Evolutionary conservation across 2,329 filamentous ascomycete species (phyloP).

Genomic region (Colletotrichum coccodes): DNA sequence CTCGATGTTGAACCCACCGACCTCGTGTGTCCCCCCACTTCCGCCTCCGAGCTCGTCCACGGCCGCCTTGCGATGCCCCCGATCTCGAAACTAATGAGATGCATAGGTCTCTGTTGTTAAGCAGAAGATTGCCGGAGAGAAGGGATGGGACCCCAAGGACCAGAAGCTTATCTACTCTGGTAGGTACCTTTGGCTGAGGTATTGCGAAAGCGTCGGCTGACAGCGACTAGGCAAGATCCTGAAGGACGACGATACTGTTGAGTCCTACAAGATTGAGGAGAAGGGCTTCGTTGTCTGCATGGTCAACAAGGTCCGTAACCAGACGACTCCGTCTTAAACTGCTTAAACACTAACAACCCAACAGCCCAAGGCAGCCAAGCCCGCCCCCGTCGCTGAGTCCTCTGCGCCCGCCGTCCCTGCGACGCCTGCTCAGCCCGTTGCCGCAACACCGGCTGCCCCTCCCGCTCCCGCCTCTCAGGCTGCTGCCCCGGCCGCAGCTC

Average conservation of each 20-base stretch:
- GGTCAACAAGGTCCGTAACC: conserved; percentile 83
- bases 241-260: conserved; percentile 96
- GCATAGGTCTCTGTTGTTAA: conserved; percentile 87
- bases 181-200: conserved; percentile 54
- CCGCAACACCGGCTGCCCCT: conserved; percentile 61
- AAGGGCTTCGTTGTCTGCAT: conserved; percentile 99
- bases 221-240: conserved; percentile 85
- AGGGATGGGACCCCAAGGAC: conserved; percentile 90
- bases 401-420: conserved; percentile 66
- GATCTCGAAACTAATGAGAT: conserved; percentile 36
- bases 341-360: conserved; percentile 25
- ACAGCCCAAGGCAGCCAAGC: conserved; percentile 75
- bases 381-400: conserved; percentile 64
- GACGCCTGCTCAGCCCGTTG: conserved; percentile 67
- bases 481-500: conserved; percentile 56
- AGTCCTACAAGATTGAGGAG: conserved; percentile 98
- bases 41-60: conserved; percentile 32
- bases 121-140: conserved; percentile 89
- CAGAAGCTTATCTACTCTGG: conserved; percentile 99
- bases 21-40: conserved; percentile 71
- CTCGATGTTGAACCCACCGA: conserved; percentile 95
- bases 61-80: conserved; percentile 23
- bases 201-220: conserved; percentile 9
- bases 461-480: conserved; percentile 60
- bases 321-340: background rate